phyloP scores from a whole-genome alignment of 352 stramenopile species.

The Achlya hypogyna region DNA sequence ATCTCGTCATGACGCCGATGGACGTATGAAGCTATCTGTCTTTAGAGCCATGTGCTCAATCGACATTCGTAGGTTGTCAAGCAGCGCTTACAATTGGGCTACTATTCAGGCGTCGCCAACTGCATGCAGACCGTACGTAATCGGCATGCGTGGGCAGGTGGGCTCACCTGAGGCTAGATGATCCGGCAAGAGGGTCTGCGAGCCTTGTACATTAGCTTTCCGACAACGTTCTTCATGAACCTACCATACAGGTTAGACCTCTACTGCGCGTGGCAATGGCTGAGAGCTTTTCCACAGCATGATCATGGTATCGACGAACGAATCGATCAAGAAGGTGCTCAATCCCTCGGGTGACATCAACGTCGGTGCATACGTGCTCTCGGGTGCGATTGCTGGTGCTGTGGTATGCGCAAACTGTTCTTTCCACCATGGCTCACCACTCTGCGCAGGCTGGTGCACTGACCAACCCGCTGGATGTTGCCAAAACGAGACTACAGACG shows the following conservation, averaged over 20 bases:
- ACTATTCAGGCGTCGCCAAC: constrained; percentile 90
- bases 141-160: background rate
- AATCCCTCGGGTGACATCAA: constrained; percentile 84
- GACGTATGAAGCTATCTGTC: constrained; percentile 54
- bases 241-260: constrained; percentile 88
- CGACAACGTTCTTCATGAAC: constrained; percentile 97
- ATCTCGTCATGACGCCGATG: constrained; percentile 97
- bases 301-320: constrained; percentile 97
- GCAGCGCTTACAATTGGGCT: constrained; percentile 97
- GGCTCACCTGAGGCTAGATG: constrained; percentile 34
- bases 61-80: constrained; percentile 88
- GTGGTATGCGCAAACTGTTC: constrained; percentile 47
- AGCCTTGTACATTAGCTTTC: constrained; percentile 92
- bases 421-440: background rate
- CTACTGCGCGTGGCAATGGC: background rate
- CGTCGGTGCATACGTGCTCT: constrained; percentile 87
- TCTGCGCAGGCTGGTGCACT: constrained; percentile 52
- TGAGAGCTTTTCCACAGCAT: constrained; percentile 72
- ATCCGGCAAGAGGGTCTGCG: constrained; percentile 63
- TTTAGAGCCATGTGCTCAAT: background rate
- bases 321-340: constrained; percentile 92
- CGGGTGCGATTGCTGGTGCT: constrained; percentile 88
- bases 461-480: constrained; percentile 97
- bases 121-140: constrained; percentile 69
- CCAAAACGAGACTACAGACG: constrained; percentile 97